Evolutionary conservation across 2,329 filamentous ascomycete species (phyloP).

Genomic region (Furcasterigmium sp.): DNA sequence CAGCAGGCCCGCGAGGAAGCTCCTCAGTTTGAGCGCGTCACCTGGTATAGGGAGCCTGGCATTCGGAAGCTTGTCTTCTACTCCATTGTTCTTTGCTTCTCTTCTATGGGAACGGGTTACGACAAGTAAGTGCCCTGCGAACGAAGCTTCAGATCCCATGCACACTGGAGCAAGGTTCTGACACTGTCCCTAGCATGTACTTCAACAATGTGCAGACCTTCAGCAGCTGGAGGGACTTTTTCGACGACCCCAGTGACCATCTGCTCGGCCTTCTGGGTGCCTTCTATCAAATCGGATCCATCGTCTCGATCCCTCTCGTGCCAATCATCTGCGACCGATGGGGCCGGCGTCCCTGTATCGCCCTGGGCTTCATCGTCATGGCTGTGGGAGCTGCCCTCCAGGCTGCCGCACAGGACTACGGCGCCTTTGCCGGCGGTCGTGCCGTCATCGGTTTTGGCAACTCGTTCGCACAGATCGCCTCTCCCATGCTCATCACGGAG

Average conservation of each 20-base stretch:
- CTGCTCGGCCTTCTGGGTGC: conserved; percentile 49
- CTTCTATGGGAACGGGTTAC: conserved; percentile 52
- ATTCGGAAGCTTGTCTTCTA: conserved; percentile 52
- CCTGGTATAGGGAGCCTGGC: conserved; percentile 50
- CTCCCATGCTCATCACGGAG: conserved; percentile 48
- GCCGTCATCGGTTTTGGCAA: conserved; percentile 55
- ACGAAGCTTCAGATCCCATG: neutral
- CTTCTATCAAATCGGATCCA: conserved; percentile 54
- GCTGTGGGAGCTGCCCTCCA: conserved; percentile 51
- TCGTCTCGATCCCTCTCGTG: conserved; percentile 51
- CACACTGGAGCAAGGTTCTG: neutral
- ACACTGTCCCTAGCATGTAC: conserved; percentile 28
- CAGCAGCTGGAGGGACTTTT: conserved; percentile 39
- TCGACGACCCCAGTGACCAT: conserved; percentile 37
- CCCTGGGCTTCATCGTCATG: conserved; percentile 50
- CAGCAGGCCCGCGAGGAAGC: conserved; percentile 36
- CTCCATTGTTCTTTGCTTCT: conserved; percentile 44
- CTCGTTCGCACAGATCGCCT: conserved; percentile 44
- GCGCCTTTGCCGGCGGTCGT: conserved; percentile 45
- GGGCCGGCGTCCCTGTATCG: conserved; percentile 47
- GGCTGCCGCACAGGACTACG: conserved; percentile 36
- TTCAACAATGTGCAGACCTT: conserved; percentile 40
- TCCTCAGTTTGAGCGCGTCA: conserved; percentile 43
- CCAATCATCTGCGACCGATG: conserved; percentile 49
- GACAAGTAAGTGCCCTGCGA: conserved; percentile 45